A percentile compares a stretch with the other conserved stretches of the same genome.
These are phyloP conservation scores for Phoma sp. DNA, from an alignment of 2,329 filamentous ascomycete genomes.

Conservation along the genomic window DNA sequence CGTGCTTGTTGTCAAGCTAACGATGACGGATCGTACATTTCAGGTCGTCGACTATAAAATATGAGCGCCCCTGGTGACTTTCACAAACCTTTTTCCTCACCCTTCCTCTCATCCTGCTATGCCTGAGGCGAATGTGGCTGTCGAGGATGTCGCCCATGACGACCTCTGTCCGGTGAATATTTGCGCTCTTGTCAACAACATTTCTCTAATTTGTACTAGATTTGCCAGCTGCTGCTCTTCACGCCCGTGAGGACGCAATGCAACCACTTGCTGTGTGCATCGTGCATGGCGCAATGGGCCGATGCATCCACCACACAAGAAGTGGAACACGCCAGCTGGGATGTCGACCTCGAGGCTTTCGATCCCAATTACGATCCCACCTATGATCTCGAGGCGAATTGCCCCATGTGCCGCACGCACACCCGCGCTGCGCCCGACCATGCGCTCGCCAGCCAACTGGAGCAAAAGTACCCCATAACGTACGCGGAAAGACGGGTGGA, in stretches of 20 bases:
- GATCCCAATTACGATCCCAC: constrained; percentile 40
- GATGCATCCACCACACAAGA: constrained; percentile 46
- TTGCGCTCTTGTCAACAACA: no score
- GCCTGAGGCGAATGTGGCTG: constrained; percentile 15
- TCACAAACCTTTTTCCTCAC: not conserved
- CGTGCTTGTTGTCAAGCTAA: not conserved
- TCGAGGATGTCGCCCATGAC: constrained; percentile 44
- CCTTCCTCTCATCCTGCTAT: constrained; percentile 7
- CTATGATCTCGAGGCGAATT: constrained; percentile 48
- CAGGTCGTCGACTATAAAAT: not conserved
- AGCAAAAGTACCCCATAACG: constrained; percentile 43
- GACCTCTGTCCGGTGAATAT: constrained; percentile 49
- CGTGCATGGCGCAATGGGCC: constrained; percentile 56
- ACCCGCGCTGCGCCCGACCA: constrained; percentile 45
- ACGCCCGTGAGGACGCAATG: constrained; percentile 52
- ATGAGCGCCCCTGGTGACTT: not conserved
- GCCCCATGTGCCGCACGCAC: constrained; percentile 54
- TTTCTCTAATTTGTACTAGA: constrained; percentile 21
- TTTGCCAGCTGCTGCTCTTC: constrained; percentile 53
- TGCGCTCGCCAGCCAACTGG: constrained; percentile 34
- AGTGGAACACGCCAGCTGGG: constrained; percentile 47
- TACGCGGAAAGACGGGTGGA: constrained; percentile 47
- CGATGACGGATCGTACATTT: not conserved
- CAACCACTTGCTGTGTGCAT: constrained; percentile 52
- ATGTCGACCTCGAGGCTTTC: constrained; percentile 50